Percentiles rank a stretch among this genome's conserved stretches.
Conservation (phyloP, 2,329 filamentous ascomycete species). For the Sphaceloma murrayae region DNA sequence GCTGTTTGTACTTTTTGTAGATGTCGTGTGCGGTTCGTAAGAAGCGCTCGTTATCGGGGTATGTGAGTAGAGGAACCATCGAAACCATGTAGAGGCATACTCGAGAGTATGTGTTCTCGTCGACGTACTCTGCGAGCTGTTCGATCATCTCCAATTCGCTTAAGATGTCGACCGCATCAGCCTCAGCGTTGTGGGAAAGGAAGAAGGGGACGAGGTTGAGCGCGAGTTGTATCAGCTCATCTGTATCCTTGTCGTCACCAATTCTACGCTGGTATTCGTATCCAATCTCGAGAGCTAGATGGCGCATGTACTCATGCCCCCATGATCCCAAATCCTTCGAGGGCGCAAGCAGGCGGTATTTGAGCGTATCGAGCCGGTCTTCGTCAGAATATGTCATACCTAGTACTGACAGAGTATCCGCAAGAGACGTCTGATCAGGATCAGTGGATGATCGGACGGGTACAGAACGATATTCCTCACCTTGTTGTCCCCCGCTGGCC, state of each 20-base stretch:
- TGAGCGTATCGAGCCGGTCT: slow-evolving; percentile 88
- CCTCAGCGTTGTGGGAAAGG: slow-evolving; percentile 93
- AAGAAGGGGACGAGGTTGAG: slow-evolving; percentile 84
- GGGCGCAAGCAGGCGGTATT: slow-evolving; percentile 83
- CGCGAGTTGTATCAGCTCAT: slow-evolving; percentile 78
- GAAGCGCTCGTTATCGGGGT: slow-evolving; percentile 94
- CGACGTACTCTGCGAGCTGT: slow-evolving; percentile 75
- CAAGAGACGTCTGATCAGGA: slow-evolving; percentile 53
- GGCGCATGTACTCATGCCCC: slow-evolving; percentile 97
- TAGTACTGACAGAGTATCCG: slow-evolving; percentile 92
- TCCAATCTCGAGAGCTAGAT: slow-evolving; percentile 90
- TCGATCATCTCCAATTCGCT: slow-evolving; percentile 98
- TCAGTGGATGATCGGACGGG: not conserved
- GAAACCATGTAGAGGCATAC: slow-evolving; percentile 98
- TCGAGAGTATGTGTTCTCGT: slow-evolving; percentile 84
- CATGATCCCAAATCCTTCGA: slow-evolving; percentile 90
- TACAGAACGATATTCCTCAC: slow-evolving; percentile 33
- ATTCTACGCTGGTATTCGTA: slow-evolving; percentile 85
- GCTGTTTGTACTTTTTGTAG: slow-evolving; percentile 86
- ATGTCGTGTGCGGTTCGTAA: slow-evolving; percentile 86
- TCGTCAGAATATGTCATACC: slow-evolving; percentile 99
- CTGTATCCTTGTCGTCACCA: slow-evolving; percentile 70
- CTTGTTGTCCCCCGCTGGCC: slow-evolving; percentile 77
- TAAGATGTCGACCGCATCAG: slow-evolving; percentile 92
- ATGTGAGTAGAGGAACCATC: slow-evolving; percentile 96